Base-by-base conservation (phyloP, 2,329 filamentous ascomycete species). In the Salinomyces thailandicus region DNA sequence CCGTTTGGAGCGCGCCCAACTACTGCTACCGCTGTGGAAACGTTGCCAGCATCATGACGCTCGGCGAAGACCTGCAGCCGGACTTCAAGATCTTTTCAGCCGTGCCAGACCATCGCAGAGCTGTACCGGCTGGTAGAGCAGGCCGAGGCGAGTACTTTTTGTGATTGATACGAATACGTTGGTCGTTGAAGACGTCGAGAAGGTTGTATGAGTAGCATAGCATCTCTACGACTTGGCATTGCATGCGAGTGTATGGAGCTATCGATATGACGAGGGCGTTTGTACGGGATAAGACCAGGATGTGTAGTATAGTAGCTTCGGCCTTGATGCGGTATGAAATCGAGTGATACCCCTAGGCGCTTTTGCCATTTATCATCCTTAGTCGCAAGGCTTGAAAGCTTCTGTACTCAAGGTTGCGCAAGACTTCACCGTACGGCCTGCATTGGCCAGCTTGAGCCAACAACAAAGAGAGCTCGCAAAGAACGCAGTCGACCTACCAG, bases 1-100 rank as follows among this genome's bases (percentile, higher is more conserved):
- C 78, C 1, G 78, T 82, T 16, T 82, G 78, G 89, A 93, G 84
- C 1, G 87, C 87, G 7, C 87, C 87, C 1, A 95, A 95, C 60
- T 95, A 95, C 68, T 95, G 87, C 65, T 95, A 95, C 64, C 77
- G 85, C 45, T 95, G 87, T 55, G 87, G 87, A 37, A 96, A 96
- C 53, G 87, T 82, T 43, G 78, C 78, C 14, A 78, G 73, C 4
- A 93, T 95, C 58, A 94, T 94, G 79, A 86, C 86, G 35, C 78
- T 95, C 18, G 79, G 81, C 48, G 81, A 82, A 53, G 81, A 91
- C 53, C 70, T 95, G 35, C 79, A 85, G 42, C 86, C 89, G 19
- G 85, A 83, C 53, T 98, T 98, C 67, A 91, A 81, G 60, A 91
- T 93, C 54, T 93, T 93, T 67, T 81, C 77, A 18, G 85, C 85